Conservation (phyloP, 2,329 filamentous ascomycete genomes). For the Emmonsiellopsis sp. region DNA sequence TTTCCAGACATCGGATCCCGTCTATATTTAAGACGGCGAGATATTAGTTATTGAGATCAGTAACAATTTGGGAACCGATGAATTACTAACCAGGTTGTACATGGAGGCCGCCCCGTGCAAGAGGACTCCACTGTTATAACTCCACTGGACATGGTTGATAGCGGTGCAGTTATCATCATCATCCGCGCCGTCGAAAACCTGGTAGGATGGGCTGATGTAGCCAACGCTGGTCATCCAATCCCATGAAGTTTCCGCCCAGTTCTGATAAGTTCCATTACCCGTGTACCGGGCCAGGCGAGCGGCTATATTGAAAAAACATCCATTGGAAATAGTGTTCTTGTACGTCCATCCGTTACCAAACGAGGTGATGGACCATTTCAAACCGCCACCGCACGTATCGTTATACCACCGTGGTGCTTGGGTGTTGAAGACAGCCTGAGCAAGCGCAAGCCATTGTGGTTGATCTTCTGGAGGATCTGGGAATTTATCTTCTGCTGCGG, state of each 20-base stretch:
- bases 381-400: slow-evolving; percentile 57
- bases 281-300: slow-evolving; percentile 70
- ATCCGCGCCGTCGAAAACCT: slow-evolving; percentile 47
- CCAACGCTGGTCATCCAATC: slow-evolving; percentile 46
- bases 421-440: slow-evolving; percentile 71
- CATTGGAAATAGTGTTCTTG: slow-evolving; percentile 51
- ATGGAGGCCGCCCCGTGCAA: slow-evolving; percentile 47
- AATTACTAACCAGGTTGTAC: slow-evolving; percentile 41
- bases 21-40: slow-evolving; percentile 21
- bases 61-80: not conserved
- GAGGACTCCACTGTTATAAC: slow-evolving; percentile 48
- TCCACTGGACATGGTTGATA: slow-evolving; percentile 46
- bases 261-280: slow-evolving; percentile 64
- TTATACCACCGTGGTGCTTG: slow-evolving; percentile 63
- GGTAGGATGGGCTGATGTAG: slow-evolving; percentile 40
- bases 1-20: slow-evolving; percentile 42
- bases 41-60: not conserved
- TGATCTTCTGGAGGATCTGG: slow-evolving; percentile 54
- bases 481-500: slow-evolving; percentile 67
- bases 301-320: slow-evolving; percentile 48
- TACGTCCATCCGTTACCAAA: slow-evolving; percentile 60
- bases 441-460: slow-evolving; percentile 68
- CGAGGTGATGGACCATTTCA: slow-evolving; percentile 78
- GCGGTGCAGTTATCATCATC: slow-evolving; percentile 44
- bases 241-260: slow-evolving; percentile 61